These are phyloP conservation scores for Trichoderma brevicompactum DNA, from an alignment of 2,329 filamentous ascomycete species.

Conservation along the genomic window DNA sequence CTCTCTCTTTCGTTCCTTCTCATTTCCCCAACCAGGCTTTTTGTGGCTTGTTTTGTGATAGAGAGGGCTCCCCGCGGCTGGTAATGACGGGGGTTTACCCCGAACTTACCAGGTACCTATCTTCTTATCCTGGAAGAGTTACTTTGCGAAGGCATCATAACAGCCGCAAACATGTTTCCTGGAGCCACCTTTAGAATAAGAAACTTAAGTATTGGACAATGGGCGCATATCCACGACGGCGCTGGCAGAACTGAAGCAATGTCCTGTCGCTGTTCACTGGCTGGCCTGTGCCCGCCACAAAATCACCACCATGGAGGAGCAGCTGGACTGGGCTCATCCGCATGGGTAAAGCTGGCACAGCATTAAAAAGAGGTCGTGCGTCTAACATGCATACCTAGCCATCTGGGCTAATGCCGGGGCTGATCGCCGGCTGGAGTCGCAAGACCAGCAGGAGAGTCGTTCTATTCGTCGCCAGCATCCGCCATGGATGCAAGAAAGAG, in stretches of 20 bases:
- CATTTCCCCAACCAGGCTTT: not conserved
- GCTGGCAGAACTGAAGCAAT: constrained; percentile 5
- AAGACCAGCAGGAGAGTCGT: constrained; percentile 6
- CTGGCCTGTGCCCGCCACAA: constrained; percentile 22
- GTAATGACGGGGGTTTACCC: too few species aligned
- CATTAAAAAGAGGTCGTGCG: not conserved
- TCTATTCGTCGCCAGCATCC: constrained; percentile 2
- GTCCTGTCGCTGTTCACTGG: constrained; percentile 4
- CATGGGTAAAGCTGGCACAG: constrained; percentile 4
- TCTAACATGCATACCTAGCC: constrained; percentile 24
- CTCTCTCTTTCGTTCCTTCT: not conserved
- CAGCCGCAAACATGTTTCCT: not conserved
- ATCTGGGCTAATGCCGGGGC: constrained; percentile 14
- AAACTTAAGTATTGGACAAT: constrained; percentile 13
- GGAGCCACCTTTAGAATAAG: not conserved
- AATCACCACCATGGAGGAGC: constrained; percentile 14
- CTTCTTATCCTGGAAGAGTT: not conserved
- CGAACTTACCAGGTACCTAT: not conserved
- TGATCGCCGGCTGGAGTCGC: constrained; percentile 6
- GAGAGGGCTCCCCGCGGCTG: too few species aligned
- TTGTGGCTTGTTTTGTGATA: too few species aligned
- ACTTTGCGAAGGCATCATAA: not conserved
- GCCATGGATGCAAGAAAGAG: not conserved
- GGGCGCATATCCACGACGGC: constrained; percentile 14
- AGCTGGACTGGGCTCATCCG: constrained; percentile 3